Conservation (phyloP, 805 yeast species). For the Maudiozyma pseudohumilis region DNA sequence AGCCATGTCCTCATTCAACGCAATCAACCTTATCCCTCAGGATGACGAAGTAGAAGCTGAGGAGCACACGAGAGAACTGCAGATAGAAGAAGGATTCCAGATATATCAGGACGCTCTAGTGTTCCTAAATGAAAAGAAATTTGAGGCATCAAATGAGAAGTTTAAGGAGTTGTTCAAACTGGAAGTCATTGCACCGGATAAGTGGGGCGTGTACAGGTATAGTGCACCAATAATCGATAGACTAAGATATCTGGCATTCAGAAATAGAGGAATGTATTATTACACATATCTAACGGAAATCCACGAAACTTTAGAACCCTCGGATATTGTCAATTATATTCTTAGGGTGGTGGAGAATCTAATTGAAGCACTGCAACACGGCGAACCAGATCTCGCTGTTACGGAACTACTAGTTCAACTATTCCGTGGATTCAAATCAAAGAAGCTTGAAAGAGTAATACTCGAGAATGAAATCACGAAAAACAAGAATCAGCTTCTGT, state of each 20-base stretch:
- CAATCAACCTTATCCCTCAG: slow-evolving; percentile 70
- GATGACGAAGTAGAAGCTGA: slow-evolving; percentile 62
- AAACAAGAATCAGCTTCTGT: slow-evolving; percentile 17
- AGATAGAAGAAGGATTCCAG: slow-evolving; percentile 75
- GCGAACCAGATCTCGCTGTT: slow-evolving; percentile 54
- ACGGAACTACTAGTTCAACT: slow-evolving; percentile 42
- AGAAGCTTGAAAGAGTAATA: slow-evolving; percentile 42
- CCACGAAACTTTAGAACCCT: slow-evolving; percentile 20
- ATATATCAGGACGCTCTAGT: slow-evolving; percentile 62
- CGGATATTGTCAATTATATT: slow-evolving; percentile 36
- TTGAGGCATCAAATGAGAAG: slow-evolving; percentile 38
- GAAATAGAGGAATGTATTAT: slow-evolving; percentile 73
- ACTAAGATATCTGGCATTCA: slow-evolving; percentile 63
- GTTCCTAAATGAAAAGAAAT: slow-evolving; percentile 43
- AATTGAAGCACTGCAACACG: slow-evolving; percentile 51
- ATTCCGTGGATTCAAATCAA: slow-evolving; percentile 39
- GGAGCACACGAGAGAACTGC: slow-evolving; percentile 85
- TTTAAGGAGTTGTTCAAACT: slow-evolving; percentile 59
- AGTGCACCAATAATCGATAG: slow-evolving; percentile 61
- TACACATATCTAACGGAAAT: slow-evolving; percentile 31
- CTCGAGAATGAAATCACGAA: slow-evolving; percentile 50
- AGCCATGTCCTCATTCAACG: slow-evolving; percentile 57
- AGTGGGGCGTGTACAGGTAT: slow-evolving; percentile 27
- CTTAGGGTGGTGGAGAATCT: slow-evolving; percentile 49
- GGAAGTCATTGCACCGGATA: slow-evolving; percentile 49